Evolutionary conservation across 169 alveolate genomes (phyloP), one percentile per base, ranked within the genome.

Genomic region (Cryptosporidium muris): DNA sequence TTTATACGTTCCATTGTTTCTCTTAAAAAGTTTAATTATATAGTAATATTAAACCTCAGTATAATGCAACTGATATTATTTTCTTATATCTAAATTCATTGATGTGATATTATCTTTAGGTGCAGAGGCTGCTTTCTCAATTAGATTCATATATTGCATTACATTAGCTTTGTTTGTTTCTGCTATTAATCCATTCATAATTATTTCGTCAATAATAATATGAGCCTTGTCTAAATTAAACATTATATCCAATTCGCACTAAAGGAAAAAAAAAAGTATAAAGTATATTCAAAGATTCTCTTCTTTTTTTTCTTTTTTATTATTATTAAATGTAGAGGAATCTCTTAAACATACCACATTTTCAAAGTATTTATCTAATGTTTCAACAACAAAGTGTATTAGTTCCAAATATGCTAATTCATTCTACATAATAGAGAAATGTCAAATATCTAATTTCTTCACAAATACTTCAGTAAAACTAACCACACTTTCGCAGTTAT

Each of bases 191-290:
- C 99, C 99, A 91, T 94, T 95, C 95, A 94, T 94, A 4, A 97
- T 91, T 97, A 98, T 96, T 89, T 98, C 99, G 82, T 97, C 99
- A 16, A 98, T 91, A 49, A 98, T 96, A 91, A 96, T 96, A 89
- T 98, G 99, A 25, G 99, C 99, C 92, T 97, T 98, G 89, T 98
- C 99, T 58, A 98, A 90, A 68, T 97, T 97, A 89, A 95, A 98
- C 99, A 97, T 94, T 88, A 97, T 95, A 88, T 97, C 99, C 14
- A 96, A 93, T 80, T 95, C 97, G 81, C 97, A 94, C 63, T 82
- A 25, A 5, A 4, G 8, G 5, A 36, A 14, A 16, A 25, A 7
- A 25, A 34, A 1, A 60, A 1, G 4, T 25, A 25, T 25, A 0
- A 25, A 25, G 0, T 25, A 25, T 25, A 25, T 25, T 25, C 25